These are phyloP conservation scores for Parafenestella ontariensis DNA, from an alignment of 2,329 filamentous ascomycete genomes.

Conservation along the genomic window DNA sequence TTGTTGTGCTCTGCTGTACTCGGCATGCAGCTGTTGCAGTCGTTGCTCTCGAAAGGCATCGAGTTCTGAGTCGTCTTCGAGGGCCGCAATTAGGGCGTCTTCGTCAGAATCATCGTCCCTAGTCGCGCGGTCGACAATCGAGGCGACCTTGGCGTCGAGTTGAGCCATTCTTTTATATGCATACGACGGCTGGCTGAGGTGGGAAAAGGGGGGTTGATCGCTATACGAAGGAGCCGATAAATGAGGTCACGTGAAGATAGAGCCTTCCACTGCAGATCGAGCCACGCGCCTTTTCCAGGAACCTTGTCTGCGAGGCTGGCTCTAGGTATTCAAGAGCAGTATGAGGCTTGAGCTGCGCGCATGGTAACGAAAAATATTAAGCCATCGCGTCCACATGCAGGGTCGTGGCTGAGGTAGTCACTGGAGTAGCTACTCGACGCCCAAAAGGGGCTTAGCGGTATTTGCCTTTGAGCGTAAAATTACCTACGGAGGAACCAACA, in stretches of 20 bases:
- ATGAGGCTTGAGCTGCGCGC: neutral
- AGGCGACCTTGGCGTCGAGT: slow-evolving; percentile 60
- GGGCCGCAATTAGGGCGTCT: slow-evolving; percentile 66
- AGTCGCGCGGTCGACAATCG: slow-evolving; percentile 54
- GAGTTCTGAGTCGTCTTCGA: slow-evolving; percentile 63
- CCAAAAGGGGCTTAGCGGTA: slow-evolving; percentile 32
- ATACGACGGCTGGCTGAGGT: slow-evolving; percentile 23
- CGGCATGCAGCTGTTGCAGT: slow-evolving; percentile 64
- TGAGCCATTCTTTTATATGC: slow-evolving; percentile 48
- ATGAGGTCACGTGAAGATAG: slow-evolving; percentile 24
- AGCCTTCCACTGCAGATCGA: neutral
- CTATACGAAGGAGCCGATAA: slow-evolving; percentile 14
- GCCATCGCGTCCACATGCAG: slow-evolving; percentile 7
- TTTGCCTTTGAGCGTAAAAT: slow-evolving; percentile 38
- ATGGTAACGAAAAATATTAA: slow-evolving; percentile 11
- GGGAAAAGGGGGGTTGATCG: slow-evolving; percentile 18
- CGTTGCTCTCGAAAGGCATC: slow-evolving; percentile 64
- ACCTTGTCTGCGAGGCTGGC: neutral
- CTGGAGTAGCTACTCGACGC: slow-evolving; percentile 6
- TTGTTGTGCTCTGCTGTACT: slow-evolving; percentile 60
- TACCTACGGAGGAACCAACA: slow-evolving; percentile 21
- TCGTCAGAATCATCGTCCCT: slow-evolving; percentile 60
- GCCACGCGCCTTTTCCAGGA: neutral
- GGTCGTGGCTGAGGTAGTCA: slow-evolving; percentile 27
- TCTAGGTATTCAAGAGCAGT: neutral